phyloP scores from a whole-genome alignment of 2,329 filamentous ascomycete genomes.

The Aspergillus thermomutatus region DNA sequence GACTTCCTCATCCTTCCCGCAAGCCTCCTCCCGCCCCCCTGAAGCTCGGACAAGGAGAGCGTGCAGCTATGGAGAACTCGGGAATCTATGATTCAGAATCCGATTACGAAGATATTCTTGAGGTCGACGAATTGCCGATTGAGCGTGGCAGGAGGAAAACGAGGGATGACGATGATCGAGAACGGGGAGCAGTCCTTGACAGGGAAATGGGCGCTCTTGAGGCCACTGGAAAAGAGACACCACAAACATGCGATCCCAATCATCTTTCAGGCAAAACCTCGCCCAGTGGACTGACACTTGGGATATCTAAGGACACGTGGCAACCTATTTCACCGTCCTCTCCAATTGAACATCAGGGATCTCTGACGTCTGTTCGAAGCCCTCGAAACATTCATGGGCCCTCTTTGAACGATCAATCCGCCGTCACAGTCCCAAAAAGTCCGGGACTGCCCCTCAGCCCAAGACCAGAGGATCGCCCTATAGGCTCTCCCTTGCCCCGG shows the following conservation, averaged over 20 bases:
- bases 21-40: slow-evolving; percentile 85
- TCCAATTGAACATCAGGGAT: slow-evolving; percentile 21
- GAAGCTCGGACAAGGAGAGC: slow-evolving; percentile 57
- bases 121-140: slow-evolving; percentile 62
- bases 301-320: slow-evolving; percentile 46
- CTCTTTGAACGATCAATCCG: slow-evolving; percentile 35
- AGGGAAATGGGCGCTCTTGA: slow-evolving; percentile 62
- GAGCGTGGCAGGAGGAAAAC: slow-evolving; percentile 76
- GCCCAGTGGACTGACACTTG: slow-evolving; percentile 20
- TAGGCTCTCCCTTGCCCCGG: slow-evolving; percentile 58
- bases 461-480: slow-evolving; percentile 57
- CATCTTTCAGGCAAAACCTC: slow-evolving; percentile 8
- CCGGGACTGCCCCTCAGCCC: slow-evolving; percentile 64
- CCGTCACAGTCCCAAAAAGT: slow-evolving; percentile 52
- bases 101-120: slow-evolving; percentile 76
- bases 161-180: slow-evolving; percentile 79
- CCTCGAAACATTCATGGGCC: slow-evolving; percentile 21
- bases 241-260: not conserved
- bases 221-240: slow-evolving; percentile 38
- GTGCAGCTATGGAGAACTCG: slow-evolving; percentile 42
- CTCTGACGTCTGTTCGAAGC: slow-evolving; percentile 32
- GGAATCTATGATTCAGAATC: slow-evolving; percentile 67
- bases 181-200: slow-evolving; percentile 66
- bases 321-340: slow-evolving; percentile 43
- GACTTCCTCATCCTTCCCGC: slow-evolving; percentile 59